Conservation (phyloP, 345 rosid genomes). For the Salix exigua region DNA sequence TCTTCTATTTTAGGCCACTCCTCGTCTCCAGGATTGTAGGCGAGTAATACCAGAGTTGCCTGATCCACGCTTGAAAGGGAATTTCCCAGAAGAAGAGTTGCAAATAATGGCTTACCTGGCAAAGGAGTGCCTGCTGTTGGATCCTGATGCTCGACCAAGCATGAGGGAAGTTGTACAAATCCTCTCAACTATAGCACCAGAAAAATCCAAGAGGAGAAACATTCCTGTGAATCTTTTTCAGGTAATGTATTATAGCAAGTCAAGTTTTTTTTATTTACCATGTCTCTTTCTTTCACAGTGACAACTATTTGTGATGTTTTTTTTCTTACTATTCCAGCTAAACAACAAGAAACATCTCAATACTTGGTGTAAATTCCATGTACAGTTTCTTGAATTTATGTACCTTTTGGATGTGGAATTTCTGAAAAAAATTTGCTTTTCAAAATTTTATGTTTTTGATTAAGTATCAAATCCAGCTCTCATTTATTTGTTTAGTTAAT, state of each 20-base stretch:
- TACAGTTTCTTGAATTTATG: background rate
- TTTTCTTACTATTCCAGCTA: background rate
- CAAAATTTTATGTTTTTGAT: background rate
- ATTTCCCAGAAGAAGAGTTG: slow-evolving; percentile 80
- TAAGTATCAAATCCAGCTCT: background rate
- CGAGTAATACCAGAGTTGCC: slow-evolving; percentile 69
- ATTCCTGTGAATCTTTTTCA: slow-evolving; percentile 61
- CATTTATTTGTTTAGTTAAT: background rate
- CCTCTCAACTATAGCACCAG: slow-evolving; percentile 78
- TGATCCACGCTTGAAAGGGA: slow-evolving; percentile 66
- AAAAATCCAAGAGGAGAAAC: slow-evolving; percentile 60
- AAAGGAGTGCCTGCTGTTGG: slow-evolving; percentile 83
- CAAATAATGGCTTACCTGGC: slow-evolving; percentile 92
- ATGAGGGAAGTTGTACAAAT: slow-evolving; percentile 98
- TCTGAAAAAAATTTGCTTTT: background rate
- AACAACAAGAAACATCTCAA: background rate
- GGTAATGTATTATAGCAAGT: slow-evolving; percentile 31
- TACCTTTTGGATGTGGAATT: background rate
- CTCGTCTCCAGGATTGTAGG: slow-evolving; percentile 66
- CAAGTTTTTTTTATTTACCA: background rate
- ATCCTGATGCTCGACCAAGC: slow-evolving; percentile 89
- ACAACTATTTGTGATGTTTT: background rate
- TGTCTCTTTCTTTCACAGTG: background rate
- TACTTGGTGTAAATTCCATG: background rate
- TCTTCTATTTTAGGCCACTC: slow-evolving; percentile 55